Conservation (phyloP, 192 early-diverging fungal genomes). For the Coemansia sp. region DNA sequence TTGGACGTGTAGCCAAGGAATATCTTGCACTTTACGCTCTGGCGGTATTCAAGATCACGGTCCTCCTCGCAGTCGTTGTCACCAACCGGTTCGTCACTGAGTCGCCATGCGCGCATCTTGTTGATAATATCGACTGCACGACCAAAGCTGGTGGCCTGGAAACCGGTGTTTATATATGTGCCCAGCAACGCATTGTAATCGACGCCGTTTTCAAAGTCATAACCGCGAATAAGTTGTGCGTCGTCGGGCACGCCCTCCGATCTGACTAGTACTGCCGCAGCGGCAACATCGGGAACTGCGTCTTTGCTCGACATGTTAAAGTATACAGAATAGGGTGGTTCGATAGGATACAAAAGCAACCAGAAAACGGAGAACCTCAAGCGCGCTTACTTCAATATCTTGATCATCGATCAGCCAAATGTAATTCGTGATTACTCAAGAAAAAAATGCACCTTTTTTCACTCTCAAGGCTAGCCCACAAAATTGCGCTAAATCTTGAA, state of each 20-base stretch:
- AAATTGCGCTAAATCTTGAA: not conserved
- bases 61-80: slow-evolving; percentile 57
- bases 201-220: slow-evolving; percentile 89
- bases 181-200: slow-evolving; percentile 71
- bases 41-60: slow-evolving; percentile 63
- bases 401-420: not conserved
- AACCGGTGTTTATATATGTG: slow-evolving; percentile 79
- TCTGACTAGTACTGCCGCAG: slow-evolving; percentile 64
- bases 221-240: slow-evolving; percentile 68
- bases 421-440: not conserved
- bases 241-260: slow-evolving; percentile 71
- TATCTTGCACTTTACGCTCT: slow-evolving; percentile 86
- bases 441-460: not conserved
- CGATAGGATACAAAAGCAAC: not conserved
- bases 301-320: not conserved
- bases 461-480: not conserved
- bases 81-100: slow-evolving; percentile 81
- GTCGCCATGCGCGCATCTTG: slow-evolving; percentile 83
- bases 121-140: slow-evolving; percentile 90
- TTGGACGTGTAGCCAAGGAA: slow-evolving; percentile 99
- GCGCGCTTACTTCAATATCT: not conserved
- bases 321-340: not conserved
- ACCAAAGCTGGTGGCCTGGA: slow-evolving; percentile 89
- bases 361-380: not conserved
- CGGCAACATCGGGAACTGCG: slow-evolving; percentile 35